A percentile compares a stretch with the other conserved stretches of the same genome.
These are phyloP conservation scores for Vitis hybrid DNA, from an alignment of 177 flowering plant species.

Conservation along the genomic window DNA sequence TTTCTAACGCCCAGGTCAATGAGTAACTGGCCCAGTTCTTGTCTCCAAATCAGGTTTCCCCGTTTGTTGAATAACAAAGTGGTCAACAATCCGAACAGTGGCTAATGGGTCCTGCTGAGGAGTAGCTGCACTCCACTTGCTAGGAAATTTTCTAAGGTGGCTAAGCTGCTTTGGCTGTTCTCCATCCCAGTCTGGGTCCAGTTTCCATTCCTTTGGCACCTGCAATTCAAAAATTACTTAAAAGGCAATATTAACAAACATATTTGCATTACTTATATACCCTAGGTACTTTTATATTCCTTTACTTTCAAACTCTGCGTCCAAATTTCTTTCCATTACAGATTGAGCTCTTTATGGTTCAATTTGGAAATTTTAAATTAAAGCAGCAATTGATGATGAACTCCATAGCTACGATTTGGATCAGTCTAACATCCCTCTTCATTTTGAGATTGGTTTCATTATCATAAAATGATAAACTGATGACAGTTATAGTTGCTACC, in stretches of 20 bases:
- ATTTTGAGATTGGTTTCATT: background rate
- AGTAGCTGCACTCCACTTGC: slow-evolving; percentile 80
- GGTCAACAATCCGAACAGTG: slow-evolving; percentile 83
- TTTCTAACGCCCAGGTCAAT: slow-evolving; percentile 17
- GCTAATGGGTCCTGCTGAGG: slow-evolving; percentile 69
- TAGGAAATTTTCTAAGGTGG: slow-evolving; percentile 64
- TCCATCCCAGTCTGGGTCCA: slow-evolving; percentile 81
- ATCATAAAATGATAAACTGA: background rate
- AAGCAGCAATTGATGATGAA: background rate
- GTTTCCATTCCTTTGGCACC: slow-evolving; percentile 98
- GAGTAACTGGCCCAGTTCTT: slow-evolving; percentile 23
- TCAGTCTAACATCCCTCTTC: no score
- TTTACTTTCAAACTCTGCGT: background rate
- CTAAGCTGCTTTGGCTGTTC: slow-evolving; percentile 59
- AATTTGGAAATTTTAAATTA: background rate
- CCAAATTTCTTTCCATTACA: background rate
- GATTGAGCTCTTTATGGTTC: background rate
- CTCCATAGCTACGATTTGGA: no score
- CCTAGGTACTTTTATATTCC: background rate
- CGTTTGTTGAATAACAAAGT: slow-evolving; percentile 59
- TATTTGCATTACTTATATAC: background rate
- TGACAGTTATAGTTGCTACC: no score
- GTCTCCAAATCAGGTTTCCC: slow-evolving; percentile 17
- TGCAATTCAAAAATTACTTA: slow-evolving; percentile 23
- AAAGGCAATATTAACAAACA: background rate